phyloP scores from a whole-genome alignment of 371 early-diverging fungal species.

The Actinomucor elegans region DNA sequence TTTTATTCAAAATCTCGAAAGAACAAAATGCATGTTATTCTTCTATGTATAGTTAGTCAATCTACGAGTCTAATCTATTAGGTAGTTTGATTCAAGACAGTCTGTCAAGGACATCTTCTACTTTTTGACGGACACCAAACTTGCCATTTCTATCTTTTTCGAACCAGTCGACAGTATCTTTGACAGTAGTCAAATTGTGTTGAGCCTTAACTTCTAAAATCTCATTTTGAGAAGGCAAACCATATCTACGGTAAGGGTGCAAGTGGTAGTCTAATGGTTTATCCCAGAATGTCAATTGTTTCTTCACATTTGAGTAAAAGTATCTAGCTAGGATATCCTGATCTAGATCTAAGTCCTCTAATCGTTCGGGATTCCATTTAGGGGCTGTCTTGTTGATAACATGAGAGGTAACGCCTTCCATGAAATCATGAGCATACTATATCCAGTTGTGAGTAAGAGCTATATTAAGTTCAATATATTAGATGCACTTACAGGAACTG shows the following conservation, averaged over 20 bases:
- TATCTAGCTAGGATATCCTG: slow-evolving; percentile 17
- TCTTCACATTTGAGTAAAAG: slow-evolving; percentile 23
- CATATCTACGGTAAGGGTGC: slow-evolving; percentile 47
- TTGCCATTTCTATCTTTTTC: slow-evolving; percentile 50
- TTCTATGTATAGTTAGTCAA: too few relatives aligned
- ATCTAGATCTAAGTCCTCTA: slow-evolving; percentile 51
- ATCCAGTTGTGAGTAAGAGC: not conserved
- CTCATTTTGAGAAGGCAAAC: slow-evolving; percentile 80
- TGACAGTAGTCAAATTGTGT: slow-evolving; percentile 38
- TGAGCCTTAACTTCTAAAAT: slow-evolving; percentile 53
- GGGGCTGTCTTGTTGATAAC: slow-evolving; percentile 37
- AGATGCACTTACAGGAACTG: slow-evolving; percentile 54
- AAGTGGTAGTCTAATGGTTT: slow-evolving; percentile 63
- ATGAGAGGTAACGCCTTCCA: slow-evolving; percentile 69
- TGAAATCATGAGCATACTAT: slow-evolving; percentile 60
- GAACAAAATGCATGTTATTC: too few relatives aligned
- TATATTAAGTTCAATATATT: not conserved
- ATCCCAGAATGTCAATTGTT: slow-evolving; percentile 54
- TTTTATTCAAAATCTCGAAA: too few relatives aligned
- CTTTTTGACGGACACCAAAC: slow-evolving; percentile 66
- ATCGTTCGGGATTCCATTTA: slow-evolving; percentile 69
- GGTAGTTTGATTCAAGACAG: not conserved
- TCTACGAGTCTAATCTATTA: too few relatives aligned
- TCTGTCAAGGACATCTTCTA: slow-evolving; percentile 57
- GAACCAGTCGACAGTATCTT: slow-evolving; percentile 65